phyloP scores from a whole-genome alignment of 257 asterid species.

The Rubia yunnanensis region DNA sequence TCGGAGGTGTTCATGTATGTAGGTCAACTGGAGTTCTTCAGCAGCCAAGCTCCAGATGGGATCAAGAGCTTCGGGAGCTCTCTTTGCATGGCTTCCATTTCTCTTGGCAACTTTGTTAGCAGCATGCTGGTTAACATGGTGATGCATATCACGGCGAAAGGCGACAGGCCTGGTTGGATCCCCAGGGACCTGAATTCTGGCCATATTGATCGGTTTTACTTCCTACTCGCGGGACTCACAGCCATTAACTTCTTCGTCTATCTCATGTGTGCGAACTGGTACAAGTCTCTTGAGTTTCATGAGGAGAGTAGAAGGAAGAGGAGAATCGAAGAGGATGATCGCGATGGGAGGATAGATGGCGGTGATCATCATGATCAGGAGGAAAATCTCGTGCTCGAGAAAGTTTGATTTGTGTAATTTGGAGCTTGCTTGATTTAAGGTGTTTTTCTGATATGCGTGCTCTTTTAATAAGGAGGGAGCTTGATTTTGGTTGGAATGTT shows the following conservation, averaged over 20 bases:
- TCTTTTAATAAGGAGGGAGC: too few species aligned
- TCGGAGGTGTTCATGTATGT: slow-evolving; percentile 85
- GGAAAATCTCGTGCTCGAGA: slow-evolving; percentile 11
- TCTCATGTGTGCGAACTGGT: slow-evolving; percentile 48
- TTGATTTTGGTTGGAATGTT: too few species aligned
- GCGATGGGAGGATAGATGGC: neutral
- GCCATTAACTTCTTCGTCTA: slow-evolving; percentile 42
- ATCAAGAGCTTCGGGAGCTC: slow-evolving; percentile 76
- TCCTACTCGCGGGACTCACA: slow-evolving; percentile 38
- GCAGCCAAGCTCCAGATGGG: slow-evolving; percentile 77
- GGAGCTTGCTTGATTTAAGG: neutral
- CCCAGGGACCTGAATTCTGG: slow-evolving; percentile 54
- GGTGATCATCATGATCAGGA: slow-evolving; percentile 4
- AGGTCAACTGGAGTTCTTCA: slow-evolving; percentile 68
- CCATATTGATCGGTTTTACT: slow-evolving; percentile 55
- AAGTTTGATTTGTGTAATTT: slow-evolving; percentile 19
- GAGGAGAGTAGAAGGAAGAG: slow-evolving; percentile 3
- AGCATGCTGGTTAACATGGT: slow-evolving; percentile 55
- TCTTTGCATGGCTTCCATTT: slow-evolving; percentile 72
- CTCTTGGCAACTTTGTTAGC: slow-evolving; percentile 63
- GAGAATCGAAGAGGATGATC: neutral
- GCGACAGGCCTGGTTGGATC: slow-evolving; percentile 50
- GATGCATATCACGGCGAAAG: slow-evolving; percentile 40
- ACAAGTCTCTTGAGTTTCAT: slow-evolving; percentile 23
- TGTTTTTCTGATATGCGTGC: neutral